Conservation (phyloP, 306 rosid genomes). For the Astragalus glycyphyllos region DNA sequence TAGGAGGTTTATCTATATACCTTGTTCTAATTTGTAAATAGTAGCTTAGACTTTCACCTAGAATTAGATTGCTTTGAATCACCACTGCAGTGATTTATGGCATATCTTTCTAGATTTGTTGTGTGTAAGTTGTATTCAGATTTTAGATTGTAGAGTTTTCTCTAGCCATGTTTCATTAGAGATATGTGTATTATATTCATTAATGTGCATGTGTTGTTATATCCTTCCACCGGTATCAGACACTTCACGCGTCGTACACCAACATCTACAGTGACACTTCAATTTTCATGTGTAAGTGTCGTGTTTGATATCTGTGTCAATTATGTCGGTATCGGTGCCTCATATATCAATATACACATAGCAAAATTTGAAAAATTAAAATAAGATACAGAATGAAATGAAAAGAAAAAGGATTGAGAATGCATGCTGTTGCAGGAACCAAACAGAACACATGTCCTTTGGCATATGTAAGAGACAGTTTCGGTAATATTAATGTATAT, state of each 20-base stretch:
- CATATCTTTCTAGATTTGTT: slow-evolving; percentile 44
- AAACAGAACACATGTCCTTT: too few species aligned
- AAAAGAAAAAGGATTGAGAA: background rate
- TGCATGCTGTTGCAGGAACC: too few species aligned
- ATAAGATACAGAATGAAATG: background rate
- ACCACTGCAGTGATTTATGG: slow-evolving; percentile 39
- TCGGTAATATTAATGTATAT: background rate
- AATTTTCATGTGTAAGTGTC: too few species aligned
- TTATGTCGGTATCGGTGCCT: too few species aligned
- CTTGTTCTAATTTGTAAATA: slow-evolving; percentile 47
- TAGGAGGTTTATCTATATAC: background rate
- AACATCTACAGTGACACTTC: too few species aligned
- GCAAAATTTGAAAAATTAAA: background rate
- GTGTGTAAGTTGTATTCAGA: slow-evolving; percentile 37
- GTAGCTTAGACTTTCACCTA: slow-evolving; percentile 44
- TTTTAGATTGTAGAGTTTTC: slow-evolving; percentile 49
- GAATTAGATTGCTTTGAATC: slow-evolving; percentile 47
- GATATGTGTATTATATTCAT: background rate
- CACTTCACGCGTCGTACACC: too few species aligned
- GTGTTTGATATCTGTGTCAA: too few species aligned
- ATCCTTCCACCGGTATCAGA: background rate
- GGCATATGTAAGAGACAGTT: too few species aligned
- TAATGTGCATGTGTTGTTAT: slow-evolving; percentile 20
- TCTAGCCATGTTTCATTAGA: slow-evolving; percentile 35
- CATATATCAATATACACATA: too few species aligned